A percentile compares a stretch with the other conserved stretches of the same genome.
These are phyloP conservation scores for Scedosporium boydii DNA, from an alignment of 2,329 filamentous ascomycete species.

Conservation along the genomic window DNA sequence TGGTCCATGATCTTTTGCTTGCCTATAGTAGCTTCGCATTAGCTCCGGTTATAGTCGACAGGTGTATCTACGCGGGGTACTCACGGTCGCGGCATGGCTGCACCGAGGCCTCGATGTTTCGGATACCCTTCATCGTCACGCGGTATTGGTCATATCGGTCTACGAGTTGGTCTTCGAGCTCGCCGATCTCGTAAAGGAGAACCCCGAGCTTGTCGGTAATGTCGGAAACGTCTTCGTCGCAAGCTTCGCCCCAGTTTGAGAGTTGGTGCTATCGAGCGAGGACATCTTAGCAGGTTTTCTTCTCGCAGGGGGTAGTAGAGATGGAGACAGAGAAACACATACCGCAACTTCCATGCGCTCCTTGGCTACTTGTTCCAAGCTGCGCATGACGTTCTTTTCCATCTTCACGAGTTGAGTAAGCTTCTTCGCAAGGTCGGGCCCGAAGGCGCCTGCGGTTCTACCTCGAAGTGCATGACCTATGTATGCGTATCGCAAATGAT, in stretches of 20 bases:
- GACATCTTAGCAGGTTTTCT: conserved; percentile 4
- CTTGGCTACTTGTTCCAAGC: conserved; percentile 85
- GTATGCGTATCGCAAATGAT: neutral
- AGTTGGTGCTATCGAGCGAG: conserved; percentile 72
- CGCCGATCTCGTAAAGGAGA: conserved; percentile 94
- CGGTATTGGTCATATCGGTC: conserved; percentile 99
- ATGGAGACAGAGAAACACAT: conserved; percentile 32
- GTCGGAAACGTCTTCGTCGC: conserved; percentile 96
- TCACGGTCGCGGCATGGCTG: conserved; percentile 94
- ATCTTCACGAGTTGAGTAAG: conserved; percentile 97
- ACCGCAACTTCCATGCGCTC: conserved; percentile 98
- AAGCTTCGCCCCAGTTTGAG: conserved; percentile 90
- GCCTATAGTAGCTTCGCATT: conserved; percentile 39
- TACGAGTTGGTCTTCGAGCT: conserved; percentile 96
- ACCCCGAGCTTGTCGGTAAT: conserved; percentile 98
- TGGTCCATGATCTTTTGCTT: conserved; percentile 99
- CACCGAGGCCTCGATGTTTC: conserved; percentile 97
- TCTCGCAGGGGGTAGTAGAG: neutral
- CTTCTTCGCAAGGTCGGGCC: conserved; percentile 91
- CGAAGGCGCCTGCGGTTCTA: conserved; percentile 67
- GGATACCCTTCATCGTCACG: conserved; percentile 97
- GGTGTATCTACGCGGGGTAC: conserved; percentile 22
- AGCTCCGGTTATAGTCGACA: neutral
- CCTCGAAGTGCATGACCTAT: conserved; percentile 59
- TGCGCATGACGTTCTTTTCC: conserved; percentile 99